A percentile compares a stretch with the other conserved stretches of the same genome.
These are phyloP conservation scores for Balakata baccata DNA, from an alignment of 345 rosid genomes.

Conservation along the genomic window DNA sequence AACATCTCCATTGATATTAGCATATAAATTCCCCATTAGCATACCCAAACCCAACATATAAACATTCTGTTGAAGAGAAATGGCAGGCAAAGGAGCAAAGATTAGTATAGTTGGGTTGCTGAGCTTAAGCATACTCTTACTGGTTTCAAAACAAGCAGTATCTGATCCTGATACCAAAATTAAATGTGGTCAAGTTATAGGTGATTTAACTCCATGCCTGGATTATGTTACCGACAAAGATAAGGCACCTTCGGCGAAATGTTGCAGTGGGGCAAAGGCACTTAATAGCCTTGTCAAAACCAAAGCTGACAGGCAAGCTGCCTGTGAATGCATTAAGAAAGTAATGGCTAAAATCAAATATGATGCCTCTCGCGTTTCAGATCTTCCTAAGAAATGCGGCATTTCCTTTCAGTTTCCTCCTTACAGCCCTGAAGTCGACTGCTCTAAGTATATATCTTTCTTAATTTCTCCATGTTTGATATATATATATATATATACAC, in stretches of 20 bases:
- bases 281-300: background rate
- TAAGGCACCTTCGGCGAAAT: conserved; percentile 5
- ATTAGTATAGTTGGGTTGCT: background rate
- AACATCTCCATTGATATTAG: background rate
- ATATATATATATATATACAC: no score
- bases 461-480: background rate
- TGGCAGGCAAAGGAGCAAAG: background rate
- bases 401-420: conserved; percentile 27
- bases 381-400: conserved; percentile 31
- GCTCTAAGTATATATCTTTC: background rate
- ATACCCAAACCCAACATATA: background rate
- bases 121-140: background rate
- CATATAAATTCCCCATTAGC: background rate
- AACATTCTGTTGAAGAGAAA: background rate
- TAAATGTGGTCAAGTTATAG: conserved; percentile 9
- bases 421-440: conserved; percentile 10
- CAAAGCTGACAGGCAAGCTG: conserved; percentile 13
- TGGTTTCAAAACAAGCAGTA: conserved; percentile 18
- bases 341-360: background rate
- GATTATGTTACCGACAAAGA: conserved; percentile 15
- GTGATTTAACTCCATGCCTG: conserved; percentile 27
- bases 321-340: conserved; percentile 39
- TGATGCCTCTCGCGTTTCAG: conserved; percentile 24
- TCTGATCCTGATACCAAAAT: background rate
- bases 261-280: conserved; percentile 8